Conservation (phyloP, 345 rosid species). For the Aquilaria yunnanensis region DNA sequence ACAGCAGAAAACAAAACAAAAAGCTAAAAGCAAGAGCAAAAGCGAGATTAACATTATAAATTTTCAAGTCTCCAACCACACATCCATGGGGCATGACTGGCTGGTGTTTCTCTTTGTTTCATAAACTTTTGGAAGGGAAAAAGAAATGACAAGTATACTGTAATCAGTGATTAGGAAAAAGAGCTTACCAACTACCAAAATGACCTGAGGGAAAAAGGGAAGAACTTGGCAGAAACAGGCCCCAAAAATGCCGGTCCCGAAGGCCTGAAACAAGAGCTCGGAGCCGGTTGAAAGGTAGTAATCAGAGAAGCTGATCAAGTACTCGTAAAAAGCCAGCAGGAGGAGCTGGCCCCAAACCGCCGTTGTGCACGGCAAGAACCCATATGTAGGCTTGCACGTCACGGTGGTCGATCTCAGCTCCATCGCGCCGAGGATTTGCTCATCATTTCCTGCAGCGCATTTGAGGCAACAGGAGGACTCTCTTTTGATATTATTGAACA, state of each 20-base stretch:
- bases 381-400: conserved; percentile 33
- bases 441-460: too few species aligned
- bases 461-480: too few species aligned
- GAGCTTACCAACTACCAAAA: conserved; percentile 32
- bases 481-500: too few species aligned
- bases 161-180: neutral
- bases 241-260: conserved; percentile 49
- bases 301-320: conserved; percentile 26
- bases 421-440: too few species aligned
- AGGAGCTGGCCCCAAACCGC: conserved; percentile 44
- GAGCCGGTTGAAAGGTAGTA: conserved; percentile 28
- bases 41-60: too few species aligned
- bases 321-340: conserved; percentile 37
- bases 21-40: too few species aligned
- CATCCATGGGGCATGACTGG: too few species aligned
- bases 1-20: too few species aligned
- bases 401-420: conserved; percentile 11
- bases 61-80: too few species aligned
- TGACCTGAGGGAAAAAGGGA: conserved; percentile 31
- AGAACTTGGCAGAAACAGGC: conserved; percentile 38
- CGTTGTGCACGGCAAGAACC: conserved; percentile 49
- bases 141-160: too few species aligned
- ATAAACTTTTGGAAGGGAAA: too few species aligned
- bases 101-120: too few species aligned
- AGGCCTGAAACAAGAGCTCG: conserved; percentile 38